Base-by-base conservation (phyloP, 441 rosid species). In the Macaranga tanarius region DNA sequence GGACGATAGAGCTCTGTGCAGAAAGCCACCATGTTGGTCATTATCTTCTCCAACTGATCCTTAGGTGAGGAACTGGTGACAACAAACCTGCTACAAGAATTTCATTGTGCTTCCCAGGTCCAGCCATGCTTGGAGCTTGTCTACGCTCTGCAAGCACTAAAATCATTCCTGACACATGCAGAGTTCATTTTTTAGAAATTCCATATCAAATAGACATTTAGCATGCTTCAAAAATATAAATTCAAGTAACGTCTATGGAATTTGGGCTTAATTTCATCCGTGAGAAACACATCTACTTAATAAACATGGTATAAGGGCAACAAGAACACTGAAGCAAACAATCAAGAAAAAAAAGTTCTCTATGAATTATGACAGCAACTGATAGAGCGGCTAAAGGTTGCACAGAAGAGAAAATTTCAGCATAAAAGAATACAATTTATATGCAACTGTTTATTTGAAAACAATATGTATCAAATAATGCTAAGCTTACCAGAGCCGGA, bases 401-500 rank as follows among this genome's bases (percentile, higher is more conserved):
- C 48, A 31, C 17, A 69, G n/a, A 54, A 23, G 22, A 68, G 34
- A 11, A 9, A 26, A 56, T 17, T 38, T n/a, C 26, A 4, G 55
- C 42, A 22, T 22, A 57, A 34, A 70, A 26, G 15, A 11, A 5
- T 48, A 57, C 0, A 26, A 47, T 11, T 19, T 34, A 59, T 47
- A 31, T n/a, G 66, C 65, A 34, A 5, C 3, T 59, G 55, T 28
- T 58, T 48, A 73, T 48, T 50, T 58, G 13, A 57, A 63, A 52
- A 60, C 17, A 23, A 71, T 71, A 67, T 9, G 54, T 51, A n/a
- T 20, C 7, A 42, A 40, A 13, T 55, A 73, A 62, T 63, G 55
- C 71, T 72, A 42, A 68, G 52, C 42, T 78, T 77, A 82, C 86
- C 84, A 55, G 47, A 56, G 55, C 51, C 26, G 22, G 73, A 69